A percentile compares a stretch with the other conserved stretches of the same genome.
Conservation (phyloP, 345 rosid genomes). For the Passiflora organensis region DNA sequence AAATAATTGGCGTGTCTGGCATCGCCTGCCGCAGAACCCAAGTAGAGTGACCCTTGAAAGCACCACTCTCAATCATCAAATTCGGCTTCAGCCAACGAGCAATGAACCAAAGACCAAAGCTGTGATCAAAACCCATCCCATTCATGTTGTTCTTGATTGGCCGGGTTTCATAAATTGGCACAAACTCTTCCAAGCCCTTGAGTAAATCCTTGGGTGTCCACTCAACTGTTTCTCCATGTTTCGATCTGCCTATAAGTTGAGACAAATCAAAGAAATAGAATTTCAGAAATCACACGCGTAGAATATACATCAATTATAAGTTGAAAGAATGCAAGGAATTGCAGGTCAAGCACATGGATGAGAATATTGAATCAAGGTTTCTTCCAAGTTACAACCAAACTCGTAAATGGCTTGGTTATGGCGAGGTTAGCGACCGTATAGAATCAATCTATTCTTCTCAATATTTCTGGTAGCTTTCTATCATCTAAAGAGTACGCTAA, state of each 20-base stretch:
- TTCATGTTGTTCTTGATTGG: constrained; percentile 90
- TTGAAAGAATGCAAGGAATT: too few relatives aligned
- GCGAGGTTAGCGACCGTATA: too few relatives aligned
- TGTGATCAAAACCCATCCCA: constrained; percentile 99
- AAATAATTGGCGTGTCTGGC: constrained; percentile 77
- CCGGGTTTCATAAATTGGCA: constrained; percentile 84
- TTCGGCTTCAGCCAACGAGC: constrained; percentile 85
- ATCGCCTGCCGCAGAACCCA: constrained; percentile 98
- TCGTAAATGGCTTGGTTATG: too few relatives aligned
- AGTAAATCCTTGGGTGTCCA: constrained; percentile 94
- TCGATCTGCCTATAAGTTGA: constrained; percentile 97
- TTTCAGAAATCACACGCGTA: neutral
- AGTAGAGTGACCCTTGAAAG: constrained; percentile 97
- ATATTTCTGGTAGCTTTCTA: constrained; percentile 1
- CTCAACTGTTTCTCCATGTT: constrained; percentile 86
- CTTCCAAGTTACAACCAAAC: too few relatives aligned
- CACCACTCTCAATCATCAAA: constrained; percentile 97
- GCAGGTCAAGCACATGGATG: too few relatives aligned
- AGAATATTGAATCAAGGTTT: too few relatives aligned
- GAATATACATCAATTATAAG: too few relatives aligned
- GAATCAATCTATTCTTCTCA: neutral
- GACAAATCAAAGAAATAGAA: constrained; percentile 19
- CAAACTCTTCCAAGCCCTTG: constrained; percentile 88
- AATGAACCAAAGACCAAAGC: constrained; percentile 98
- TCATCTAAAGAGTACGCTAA: neutral